These are phyloP conservation scores for Melampsora americana DNA, from an alignment of 1,284 basidiomycete species.

Conservation along the genomic window DNA sequence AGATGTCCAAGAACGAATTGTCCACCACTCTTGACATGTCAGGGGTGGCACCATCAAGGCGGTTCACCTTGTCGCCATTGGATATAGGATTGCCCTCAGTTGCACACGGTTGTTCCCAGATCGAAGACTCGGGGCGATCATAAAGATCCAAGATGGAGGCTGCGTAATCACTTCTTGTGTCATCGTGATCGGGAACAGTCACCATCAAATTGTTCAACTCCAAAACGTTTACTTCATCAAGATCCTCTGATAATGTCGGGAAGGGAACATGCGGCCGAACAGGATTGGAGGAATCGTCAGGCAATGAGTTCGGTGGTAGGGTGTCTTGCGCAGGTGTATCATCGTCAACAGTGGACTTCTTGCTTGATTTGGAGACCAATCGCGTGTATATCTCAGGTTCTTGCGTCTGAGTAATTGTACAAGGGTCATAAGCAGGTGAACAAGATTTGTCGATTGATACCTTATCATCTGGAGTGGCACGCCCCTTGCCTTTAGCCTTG, in stretches of 20 bases:
- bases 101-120: too few species aligned
- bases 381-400: too few species aligned
- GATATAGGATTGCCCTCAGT: not conserved
- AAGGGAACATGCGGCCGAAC: not conserved
- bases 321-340: not conserved
- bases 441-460: too few species aligned
- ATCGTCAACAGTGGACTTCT: not conserved
- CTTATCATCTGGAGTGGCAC: too few species aligned
- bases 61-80: not conserved
- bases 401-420: too few species aligned
- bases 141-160: constrained; percentile 36
- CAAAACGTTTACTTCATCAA: not conserved
- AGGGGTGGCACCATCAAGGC: not conserved
- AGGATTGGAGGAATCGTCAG: not conserved
- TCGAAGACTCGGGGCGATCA: not conserved
- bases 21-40: not conserved
- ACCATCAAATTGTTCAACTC: not conserved
- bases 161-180: constrained; percentile 25
- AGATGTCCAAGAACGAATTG: not conserved
- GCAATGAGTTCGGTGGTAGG: not conserved
- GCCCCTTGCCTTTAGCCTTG: too few species aligned
- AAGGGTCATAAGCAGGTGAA: too few species aligned
- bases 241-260: not conserved
- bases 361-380: too few species aligned
- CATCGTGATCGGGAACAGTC: not conserved